Percentiles rank a stretch among this genome's conserved stretches.
These are phyloP conservation scores for Thuidium tamariscinum DNA, from an alignment of 225 moss, liverwort and hornwort species.

Conservation along the genomic window DNA sequence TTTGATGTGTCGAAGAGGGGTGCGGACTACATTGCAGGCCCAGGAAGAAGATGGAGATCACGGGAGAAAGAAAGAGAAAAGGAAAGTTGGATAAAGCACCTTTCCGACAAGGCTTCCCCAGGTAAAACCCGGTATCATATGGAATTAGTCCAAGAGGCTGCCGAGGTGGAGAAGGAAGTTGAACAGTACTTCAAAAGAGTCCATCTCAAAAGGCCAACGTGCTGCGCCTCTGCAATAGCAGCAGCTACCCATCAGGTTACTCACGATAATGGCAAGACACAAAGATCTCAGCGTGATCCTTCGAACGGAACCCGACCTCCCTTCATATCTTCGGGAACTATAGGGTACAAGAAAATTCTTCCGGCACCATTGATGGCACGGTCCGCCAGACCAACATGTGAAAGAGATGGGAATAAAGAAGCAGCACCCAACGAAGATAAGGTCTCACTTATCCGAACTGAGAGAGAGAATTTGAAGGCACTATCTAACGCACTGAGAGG, in stretches of 20 bases:
- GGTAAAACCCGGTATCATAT: slow-evolving; percentile 15
- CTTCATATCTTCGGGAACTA: slow-evolving; percentile 38
- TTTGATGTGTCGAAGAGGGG: slow-evolving; percentile 1
- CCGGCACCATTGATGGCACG: slow-evolving; percentile 10
- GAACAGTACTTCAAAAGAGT: slow-evolving; percentile 11
- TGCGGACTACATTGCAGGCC: slow-evolving; percentile 3
- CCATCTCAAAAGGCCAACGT: not conserved
- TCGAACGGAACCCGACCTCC: slow-evolving; percentile 25
- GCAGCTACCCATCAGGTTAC: not conserved
- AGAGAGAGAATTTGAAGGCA: slow-evolving; percentile 5
- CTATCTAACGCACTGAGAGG: not conserved
- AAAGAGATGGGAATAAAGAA: slow-evolving; percentile 3
- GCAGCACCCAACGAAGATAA: slow-evolving; percentile 10
- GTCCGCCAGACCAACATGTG: slow-evolving; percentile 1
- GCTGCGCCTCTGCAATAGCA: not conserved
- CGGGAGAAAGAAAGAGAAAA: slow-evolving; percentile 6
- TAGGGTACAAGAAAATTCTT: slow-evolving; percentile 32
- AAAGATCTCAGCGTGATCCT: slow-evolving; percentile 15
- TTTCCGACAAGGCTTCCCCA: slow-evolving; percentile 6
- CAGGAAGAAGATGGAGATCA: slow-evolving; percentile 14
- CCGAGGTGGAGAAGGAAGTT: slow-evolving; percentile 33
- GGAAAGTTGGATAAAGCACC: slow-evolving; percentile 1
- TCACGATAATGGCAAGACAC: slow-evolving; percentile 1
- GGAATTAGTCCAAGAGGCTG: slow-evolving; percentile 27
- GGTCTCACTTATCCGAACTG: not conserved